These are phyloP conservation scores for Cyanodermella asteris DNA, from an alignment of 2,329 filamentous ascomycete species.

Conservation along the genomic window DNA sequence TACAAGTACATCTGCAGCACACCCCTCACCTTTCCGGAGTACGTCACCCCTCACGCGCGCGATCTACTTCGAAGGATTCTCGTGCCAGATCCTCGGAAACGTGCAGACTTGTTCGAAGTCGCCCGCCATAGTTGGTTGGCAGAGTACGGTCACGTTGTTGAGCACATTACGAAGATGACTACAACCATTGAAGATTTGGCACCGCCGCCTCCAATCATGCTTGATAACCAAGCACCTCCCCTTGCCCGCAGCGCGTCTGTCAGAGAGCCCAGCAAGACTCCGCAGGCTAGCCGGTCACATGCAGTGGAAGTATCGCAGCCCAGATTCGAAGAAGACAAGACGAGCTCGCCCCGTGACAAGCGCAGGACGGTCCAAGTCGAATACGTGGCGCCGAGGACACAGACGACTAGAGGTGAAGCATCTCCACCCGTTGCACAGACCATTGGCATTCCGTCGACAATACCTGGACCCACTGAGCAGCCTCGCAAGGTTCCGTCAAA, in stretches of 20 bases:
- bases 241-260: slow-evolving; percentile 82
- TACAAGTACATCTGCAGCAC: slow-evolving; percentile 99
- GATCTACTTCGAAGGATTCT: slow-evolving; percentile 83
- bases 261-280: slow-evolving; percentile 57
- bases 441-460: slow-evolving; percentile 28
- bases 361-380: slow-evolving; percentile 90
- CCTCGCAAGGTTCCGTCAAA: slow-evolving; percentile 5
- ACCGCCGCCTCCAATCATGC: slow-evolving; percentile 9
- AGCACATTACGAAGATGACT: slow-evolving; percentile 89
- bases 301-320: slow-evolving; percentile 5
- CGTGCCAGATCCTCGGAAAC: slow-evolving; percentile 82
- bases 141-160: slow-evolving; percentile 90
- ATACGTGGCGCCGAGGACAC: slow-evolving; percentile 78
- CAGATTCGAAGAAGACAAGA: slow-evolving; percentile 37
- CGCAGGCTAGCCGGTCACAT: slow-evolving; percentile 32
- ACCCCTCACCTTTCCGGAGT: slow-evolving; percentile 92
- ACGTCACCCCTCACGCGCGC: slow-evolving; percentile 87
- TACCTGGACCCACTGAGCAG: slow-evolving; percentile 7
- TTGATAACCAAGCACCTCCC: slow-evolving; percentile 32
- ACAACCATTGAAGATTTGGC: slow-evolving; percentile 72
- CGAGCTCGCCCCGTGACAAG: slow-evolving; percentile 57
- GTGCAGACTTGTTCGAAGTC: slow-evolving; percentile 91
- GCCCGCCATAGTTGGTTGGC: slow-evolving; percentile 95
- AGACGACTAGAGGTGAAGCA: slow-evolving; percentile 51
- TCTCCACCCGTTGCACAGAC: slow-evolving; percentile 20